Conservation (phyloP, 106 monocot genomes). For the Platanthera zijinensis region DNA sequence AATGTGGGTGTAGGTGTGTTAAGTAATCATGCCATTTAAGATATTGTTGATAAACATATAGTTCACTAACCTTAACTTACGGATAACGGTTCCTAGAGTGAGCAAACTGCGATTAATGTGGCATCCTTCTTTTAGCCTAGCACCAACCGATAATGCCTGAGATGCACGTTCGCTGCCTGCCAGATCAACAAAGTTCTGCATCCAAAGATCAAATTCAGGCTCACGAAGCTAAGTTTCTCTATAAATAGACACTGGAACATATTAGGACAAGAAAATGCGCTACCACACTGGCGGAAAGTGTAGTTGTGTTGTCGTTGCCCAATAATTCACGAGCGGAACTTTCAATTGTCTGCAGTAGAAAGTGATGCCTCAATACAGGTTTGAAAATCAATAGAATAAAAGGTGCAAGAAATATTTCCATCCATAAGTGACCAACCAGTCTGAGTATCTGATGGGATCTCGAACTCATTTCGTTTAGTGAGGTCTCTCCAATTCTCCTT, state of each 20-base stretch:
- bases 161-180: conserved; percentile 98
- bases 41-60: background rate
- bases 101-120: conserved; percentile 97
- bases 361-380: background rate
- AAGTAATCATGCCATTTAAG: background rate
- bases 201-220: conserved; percentile 4
- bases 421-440: conserved; percentile 51
- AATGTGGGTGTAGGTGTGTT: background rate
- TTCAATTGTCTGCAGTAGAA: conserved; percentile 72
- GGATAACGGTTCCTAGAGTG: conserved; percentile 91
- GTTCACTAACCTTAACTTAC: conserved; percentile 73
- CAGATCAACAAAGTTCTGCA: conserved; percentile 97
- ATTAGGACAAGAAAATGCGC: conserved; percentile 4
- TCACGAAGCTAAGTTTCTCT: background rate
- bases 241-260: background rate
- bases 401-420: background rate
- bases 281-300: conserved; percentile 88
- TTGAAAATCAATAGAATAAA: conserved; percentile 1
- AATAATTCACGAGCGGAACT: conserved; percentile 88
- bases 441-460: conserved; percentile 98
- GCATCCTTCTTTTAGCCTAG: conserved; percentile 92
- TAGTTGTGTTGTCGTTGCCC: conserved; percentile 66
- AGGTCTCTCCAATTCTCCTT: conserved; percentile 91
- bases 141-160: conserved; percentile 77
- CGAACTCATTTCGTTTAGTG: conserved; percentile 88